Conservation (phyloP, 73 alveolate species). For the Effrenium voratum region DNA sequence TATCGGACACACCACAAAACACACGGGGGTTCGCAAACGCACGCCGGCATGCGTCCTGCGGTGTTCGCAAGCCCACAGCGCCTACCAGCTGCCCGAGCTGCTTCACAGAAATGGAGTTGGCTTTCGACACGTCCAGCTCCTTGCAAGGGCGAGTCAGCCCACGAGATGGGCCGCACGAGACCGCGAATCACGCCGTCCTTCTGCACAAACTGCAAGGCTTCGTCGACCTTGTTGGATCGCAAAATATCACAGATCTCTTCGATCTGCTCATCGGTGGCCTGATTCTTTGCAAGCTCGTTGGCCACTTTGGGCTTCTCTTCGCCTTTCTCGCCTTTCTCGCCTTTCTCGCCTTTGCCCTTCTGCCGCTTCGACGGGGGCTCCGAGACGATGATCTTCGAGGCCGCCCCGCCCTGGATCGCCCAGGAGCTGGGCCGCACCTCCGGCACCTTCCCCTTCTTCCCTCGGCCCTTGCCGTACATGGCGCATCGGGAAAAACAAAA, state of each 20-base stretch:
- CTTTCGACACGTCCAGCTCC: conserved; percentile 66
- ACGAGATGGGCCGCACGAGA: not conserved
- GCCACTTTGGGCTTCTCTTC: conserved; percentile 43
- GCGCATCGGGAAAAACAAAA: not conserved
- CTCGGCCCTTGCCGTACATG: conserved; percentile 57
- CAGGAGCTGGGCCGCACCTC: conserved; percentile 39
- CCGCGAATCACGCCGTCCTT: not conserved
- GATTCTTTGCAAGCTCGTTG: conserved; percentile 55
- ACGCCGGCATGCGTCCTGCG: conserved; percentile 13
- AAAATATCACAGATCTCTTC: conserved; percentile 46
- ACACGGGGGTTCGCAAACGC: not conserved
- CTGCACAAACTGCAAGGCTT: conserved; percentile 64
- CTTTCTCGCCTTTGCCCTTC: conserved; percentile 46
- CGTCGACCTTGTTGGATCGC: conserved; percentile 68
- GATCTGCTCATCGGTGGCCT: conserved; percentile 64
- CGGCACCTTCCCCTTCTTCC: conserved; percentile 15
- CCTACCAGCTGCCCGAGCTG: conserved; percentile 70
- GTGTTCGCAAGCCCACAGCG: conserved; percentile 64
- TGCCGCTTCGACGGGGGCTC: conserved; percentile 45
- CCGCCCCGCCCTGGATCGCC: conserved; percentile 86
- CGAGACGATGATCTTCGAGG: conserved; percentile 53
- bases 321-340: not conserved
- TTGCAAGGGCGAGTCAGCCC: not conserved
- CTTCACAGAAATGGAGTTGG: conserved; percentile 63
- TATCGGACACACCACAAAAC: no score